Conservation (phyloP, 495 filamentous ascomycete genomes). For the Cetradonia linearis region DNA sequence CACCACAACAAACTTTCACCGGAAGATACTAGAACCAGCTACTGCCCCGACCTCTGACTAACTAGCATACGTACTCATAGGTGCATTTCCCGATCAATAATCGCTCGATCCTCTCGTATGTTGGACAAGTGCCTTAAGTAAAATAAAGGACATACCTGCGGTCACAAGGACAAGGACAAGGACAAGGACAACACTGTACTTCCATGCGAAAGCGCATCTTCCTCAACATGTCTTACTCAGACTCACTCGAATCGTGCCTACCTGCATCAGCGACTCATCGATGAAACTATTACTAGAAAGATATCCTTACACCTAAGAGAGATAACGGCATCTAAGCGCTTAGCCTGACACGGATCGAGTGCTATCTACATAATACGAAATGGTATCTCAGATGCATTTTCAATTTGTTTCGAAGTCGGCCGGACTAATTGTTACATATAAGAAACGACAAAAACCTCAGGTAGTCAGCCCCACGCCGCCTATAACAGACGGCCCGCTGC, state of each 20-base stretch:
- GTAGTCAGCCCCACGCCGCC: background rate
- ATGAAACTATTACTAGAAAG: slow-evolving; percentile 1
- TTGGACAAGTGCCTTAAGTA: too few relatives aligned
- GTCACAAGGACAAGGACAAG: too few relatives aligned
- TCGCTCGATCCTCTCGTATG: too few relatives aligned
- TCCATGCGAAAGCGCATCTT: slow-evolving; percentile 4
- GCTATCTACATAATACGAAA: background rate
- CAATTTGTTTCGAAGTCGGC: slow-evolving; percentile 3
- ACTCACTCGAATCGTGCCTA: background rate
- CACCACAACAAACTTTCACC: background rate
- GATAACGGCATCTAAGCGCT: slow-evolving; percentile 1
- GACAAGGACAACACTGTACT: background rate
- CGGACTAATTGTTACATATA: background rate
- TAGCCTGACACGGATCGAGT: slow-evolving; percentile 6
- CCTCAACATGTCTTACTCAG: slow-evolving; percentile 1
- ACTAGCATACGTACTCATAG: too few relatives aligned
- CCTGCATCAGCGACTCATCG: background rate
- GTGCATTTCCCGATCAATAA: too few relatives aligned
- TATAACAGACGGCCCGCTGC: slow-evolving; percentile 6
- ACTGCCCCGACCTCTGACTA: too few relatives aligned
- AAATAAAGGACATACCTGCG: too few relatives aligned
- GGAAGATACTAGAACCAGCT: too few relatives aligned
- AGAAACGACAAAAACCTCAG: background rate
- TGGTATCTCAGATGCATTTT: background rate
- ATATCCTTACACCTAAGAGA: background rate